Conservation (phyloP, 108 stramenopile species). For the Fistulifera solaris region DNA sequence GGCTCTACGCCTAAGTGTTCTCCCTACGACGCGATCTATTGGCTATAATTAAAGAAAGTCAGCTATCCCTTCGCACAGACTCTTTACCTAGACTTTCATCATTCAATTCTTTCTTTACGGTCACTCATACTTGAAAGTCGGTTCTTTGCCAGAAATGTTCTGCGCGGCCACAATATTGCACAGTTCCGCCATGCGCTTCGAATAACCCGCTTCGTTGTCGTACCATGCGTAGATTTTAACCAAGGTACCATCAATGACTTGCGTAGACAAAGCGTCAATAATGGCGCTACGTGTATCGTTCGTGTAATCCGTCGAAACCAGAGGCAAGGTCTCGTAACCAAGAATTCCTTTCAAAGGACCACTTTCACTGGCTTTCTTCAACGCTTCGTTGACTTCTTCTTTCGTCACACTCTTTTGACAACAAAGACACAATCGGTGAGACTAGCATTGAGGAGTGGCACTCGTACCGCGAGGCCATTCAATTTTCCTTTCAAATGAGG, state of each 20-base stretch:
- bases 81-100: too few species aligned
- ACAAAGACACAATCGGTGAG: constrained; percentile 86
- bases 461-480: constrained; percentile 89
- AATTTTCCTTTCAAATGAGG: constrained; percentile 93
- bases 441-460: constrained; percentile 83
- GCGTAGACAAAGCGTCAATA: constrained; percentile 85
- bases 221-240: constrained; percentile 81
- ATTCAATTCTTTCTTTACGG: too few species aligned
- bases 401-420: constrained; percentile 56
- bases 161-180: constrained; percentile 61
- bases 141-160: constrained; percentile 60
- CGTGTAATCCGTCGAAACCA: constrained; percentile 89
- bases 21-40: too few species aligned
- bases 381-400: constrained; percentile 83
- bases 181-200: constrained; percentile 89
- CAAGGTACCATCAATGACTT: constrained; percentile 89
- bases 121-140: constrained; percentile 55
- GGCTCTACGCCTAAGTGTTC: too few species aligned
- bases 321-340: constrained; percentile 78
- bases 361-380: constrained; percentile 65
- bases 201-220: constrained; percentile 62
- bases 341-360: constrained; percentile 83
- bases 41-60: too few species aligned
- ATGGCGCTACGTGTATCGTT: constrained; percentile 79
- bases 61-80: too few species aligned